Conservation (phyloP, 2,329 filamentous ascomycete genomes). For the Aspergillus sp. region DNA sequence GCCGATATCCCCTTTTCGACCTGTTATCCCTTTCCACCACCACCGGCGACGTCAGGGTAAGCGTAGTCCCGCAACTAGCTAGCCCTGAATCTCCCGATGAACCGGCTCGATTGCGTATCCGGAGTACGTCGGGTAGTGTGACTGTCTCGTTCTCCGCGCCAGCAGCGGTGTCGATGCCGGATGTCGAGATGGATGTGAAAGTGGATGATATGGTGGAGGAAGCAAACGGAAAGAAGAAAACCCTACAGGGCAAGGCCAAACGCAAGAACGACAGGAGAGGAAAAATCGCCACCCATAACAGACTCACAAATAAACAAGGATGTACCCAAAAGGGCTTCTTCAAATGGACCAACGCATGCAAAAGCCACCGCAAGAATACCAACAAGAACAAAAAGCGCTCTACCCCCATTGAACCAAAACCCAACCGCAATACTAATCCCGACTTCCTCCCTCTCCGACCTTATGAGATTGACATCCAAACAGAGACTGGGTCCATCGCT, state of each 20-base stretch:
- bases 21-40: conserved; percentile 25
- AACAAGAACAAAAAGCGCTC: not conserved
- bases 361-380: not conserved
- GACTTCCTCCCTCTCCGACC: conserved; percentile 12
- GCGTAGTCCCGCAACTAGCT: conserved; percentile 27
- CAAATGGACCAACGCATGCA: not conserved
- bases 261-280: not conserved
- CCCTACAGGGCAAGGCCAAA: not conserved
- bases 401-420: not conserved
- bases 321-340: too few relatives aligned
- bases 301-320: too few relatives aligned
- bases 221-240: not conserved
- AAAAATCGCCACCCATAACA: not conserved
- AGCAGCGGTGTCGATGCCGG: not conserved
- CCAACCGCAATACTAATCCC: not conserved
- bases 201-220: conserved; percentile 2
- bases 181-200: not conserved
- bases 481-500: conserved; percentile 20
- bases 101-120: conserved; percentile 23
- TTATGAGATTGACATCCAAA: conserved; percentile 24
- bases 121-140: conserved; percentile 20
- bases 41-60: conserved; percentile 23
- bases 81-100: conserved; percentile 17
- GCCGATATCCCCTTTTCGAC: conserved; percentile 27
- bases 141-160: conserved; percentile 15